Base-by-base conservation (phyloP, 768 basidiomycete species). In the Rubroboletus satanas region DNA sequence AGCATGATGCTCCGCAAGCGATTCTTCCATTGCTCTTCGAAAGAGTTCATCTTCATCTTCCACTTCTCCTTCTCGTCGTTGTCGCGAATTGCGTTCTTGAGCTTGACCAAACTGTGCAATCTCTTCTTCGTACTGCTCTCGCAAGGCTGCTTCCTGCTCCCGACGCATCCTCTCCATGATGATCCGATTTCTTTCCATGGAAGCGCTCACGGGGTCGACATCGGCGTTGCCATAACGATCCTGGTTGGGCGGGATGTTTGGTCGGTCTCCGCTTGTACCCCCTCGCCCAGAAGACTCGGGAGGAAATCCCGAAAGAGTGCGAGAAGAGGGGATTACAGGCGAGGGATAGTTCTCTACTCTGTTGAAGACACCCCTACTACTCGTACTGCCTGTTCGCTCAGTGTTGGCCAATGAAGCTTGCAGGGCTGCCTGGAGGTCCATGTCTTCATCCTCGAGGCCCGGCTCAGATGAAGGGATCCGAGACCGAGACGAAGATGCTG, bases 391-490 rank as follows among this genome's bases (percentile, higher is more conserved):
- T 31, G 38, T 21, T 46, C 14, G 50, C 17, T 43, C 56, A 23
- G 60, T 38, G 33, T 68, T 68, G 65, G 75, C 74, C 41, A 95
- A 72, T 5, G 91, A 93, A 3, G 91, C 93, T 62, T 91, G 90
- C 46, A 95, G 74, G 0, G 90, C 93, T 6, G 84, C 88, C 67
- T 97, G 94, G 3, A 96, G 79, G 54, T 92, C 90, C 62, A 84
- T 79, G 67, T 97, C 93, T 65, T 93, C 93, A 59, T 92, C 88
- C 55, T 89, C 92, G 43, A 88, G 72, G 3, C 75, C 80, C 31
- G 55, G 21, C 5, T 62, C 58, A 14, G 58, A 46, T n/a, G 62
- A 43, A 49, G 42, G 39, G 14, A 53, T 12, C 6, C 44, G 56
- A 33, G 62, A 32, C 15, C 47, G 49, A 15, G 59, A 36, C 28